Conservation (phyloP, 2,329 filamentous ascomycete species). For the Didymella pomorum region DNA sequence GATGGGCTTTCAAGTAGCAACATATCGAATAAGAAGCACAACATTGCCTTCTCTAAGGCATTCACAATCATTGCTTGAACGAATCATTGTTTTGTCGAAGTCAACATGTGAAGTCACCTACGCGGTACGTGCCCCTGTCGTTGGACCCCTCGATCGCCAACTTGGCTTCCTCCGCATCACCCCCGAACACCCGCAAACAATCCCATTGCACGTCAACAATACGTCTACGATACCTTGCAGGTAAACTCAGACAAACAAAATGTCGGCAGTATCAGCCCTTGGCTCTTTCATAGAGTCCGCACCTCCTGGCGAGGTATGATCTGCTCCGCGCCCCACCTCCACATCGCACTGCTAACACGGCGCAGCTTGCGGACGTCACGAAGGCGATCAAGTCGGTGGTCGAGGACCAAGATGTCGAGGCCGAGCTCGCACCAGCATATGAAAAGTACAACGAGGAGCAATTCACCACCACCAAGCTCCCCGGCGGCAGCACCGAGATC, state of each 20-base stretch:
- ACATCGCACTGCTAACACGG: slow-evolving; percentile 31
- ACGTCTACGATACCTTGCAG: neutral
- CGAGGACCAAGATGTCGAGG: slow-evolving; percentile 70
- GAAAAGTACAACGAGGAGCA: slow-evolving; percentile 97
- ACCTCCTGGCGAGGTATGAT: slow-evolving; percentile 89
- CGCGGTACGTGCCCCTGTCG: slow-evolving; percentile 24
- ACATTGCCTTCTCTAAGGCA: neutral
- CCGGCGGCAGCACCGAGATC: slow-evolving; percentile 79
- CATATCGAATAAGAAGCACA: neutral
- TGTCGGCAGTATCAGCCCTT: slow-evolving; percentile 53
- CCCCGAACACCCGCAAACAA: slow-evolving; percentile 15
- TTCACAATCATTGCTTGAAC: neutral
- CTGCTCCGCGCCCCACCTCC: slow-evolving; percentile 7
- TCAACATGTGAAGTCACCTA: neutral
- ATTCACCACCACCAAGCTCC: slow-evolving; percentile 86
- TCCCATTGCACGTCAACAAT: slow-evolving; percentile 20
- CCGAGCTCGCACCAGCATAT: slow-evolving; percentile 82
- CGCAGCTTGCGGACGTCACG: slow-evolving; percentile 84
- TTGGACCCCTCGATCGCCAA: slow-evolving; percentile 33
- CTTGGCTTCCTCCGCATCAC: slow-evolving; percentile 35
- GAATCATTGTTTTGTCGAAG: neutral
- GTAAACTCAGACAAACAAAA: slow-evolving; percentile 15
- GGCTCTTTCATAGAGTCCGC: slow-evolving; percentile 91
- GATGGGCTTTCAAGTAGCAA: slow-evolving; percentile 12
- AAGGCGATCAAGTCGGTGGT: slow-evolving; percentile 92